These are phyloP conservation scores for Sequoiadendron giganteum DNA, from an alignment of 75 land plant genomes.

Conservation along the genomic window DNA sequence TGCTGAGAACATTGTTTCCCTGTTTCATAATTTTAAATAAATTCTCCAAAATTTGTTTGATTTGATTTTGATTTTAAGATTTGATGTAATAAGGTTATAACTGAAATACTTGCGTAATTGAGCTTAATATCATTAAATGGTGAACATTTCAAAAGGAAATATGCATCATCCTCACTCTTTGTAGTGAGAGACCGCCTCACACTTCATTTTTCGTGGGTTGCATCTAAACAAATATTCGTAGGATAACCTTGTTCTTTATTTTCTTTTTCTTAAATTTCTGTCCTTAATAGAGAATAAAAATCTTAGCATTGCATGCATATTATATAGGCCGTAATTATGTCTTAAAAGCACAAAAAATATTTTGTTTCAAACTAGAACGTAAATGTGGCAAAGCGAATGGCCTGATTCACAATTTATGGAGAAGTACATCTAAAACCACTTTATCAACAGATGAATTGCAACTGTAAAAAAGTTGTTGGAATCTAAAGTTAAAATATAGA, in stretches of 20 bases:
- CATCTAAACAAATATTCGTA: background rate
- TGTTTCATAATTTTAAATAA: no score
- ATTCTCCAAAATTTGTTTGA: background rate
- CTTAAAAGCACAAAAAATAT: background rate
- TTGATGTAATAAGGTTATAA: background rate
- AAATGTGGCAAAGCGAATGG: background rate
- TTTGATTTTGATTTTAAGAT: background rate
- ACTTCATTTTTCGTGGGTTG: background rate
- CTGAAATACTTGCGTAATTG: background rate
- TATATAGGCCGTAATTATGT: background rate
- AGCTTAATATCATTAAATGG: background rate
- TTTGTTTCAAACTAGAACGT: background rate
- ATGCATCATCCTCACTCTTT: background rate
- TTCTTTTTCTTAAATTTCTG: background rate
- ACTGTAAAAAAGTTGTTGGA: background rate
- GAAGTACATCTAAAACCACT: background rate
- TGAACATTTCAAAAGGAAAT: background rate
- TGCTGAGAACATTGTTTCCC: background rate
- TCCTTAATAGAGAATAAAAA: background rate
- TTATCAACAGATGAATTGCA: background rate
- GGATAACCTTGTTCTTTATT: background rate
- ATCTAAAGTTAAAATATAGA: background rate
- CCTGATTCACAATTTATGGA: background rate
- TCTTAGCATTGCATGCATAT: no score
- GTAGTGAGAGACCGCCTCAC: background rate